Base-by-base conservation (phyloP, 106 monocot genomes). In the Amphibolis antarctica region DNA sequence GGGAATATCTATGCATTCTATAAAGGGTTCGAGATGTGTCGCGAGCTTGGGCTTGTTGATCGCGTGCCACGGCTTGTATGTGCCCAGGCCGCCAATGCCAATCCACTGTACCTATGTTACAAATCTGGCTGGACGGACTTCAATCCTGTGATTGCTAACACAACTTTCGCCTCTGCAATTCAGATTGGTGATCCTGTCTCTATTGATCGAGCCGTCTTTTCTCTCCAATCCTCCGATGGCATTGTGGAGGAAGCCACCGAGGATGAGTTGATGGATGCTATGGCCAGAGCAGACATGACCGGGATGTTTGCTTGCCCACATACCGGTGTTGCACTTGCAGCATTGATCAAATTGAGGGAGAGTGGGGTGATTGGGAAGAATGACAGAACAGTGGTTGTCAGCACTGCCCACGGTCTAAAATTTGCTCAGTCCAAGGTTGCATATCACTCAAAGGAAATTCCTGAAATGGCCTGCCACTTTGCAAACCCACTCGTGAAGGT, bases 1-100 rank as follows among this genome's bases (percentile, higher is more conserved):
- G 92, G 92, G n/a, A 93, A 93, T 69, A 93, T 93, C 52, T 93
- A 93, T 29, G 93, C 93, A 17, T 93, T 93, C 72, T 93, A 83
- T 58, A 93, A 93, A 69, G 93, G 93, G 0, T 93, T 93, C 53
- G 76, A 84, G 59, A 88, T 93, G 88, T 93, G 93, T 77, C 82
- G 82, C 6, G 80, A 78, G 44, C 83, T 93, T 11, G 93, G 88
- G 11, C 78, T 93, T 10, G 92, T 93, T 0, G 88, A 88, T 53
- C 66, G 81, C 0, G 52, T 93, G 12, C 92, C 92, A 0, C 80
- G 88, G 30, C 74, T 93, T 10, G 85, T 93, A 9, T 93, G 92
- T 23, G 92, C 92, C 0, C 92, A 93, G 67, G 85, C 92, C 3
- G 80, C 88, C 29, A 93, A 93, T 69, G 92, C 92, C 7, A 93